Conservation (phyloP, 768 basidiomycete species). For the Paxillus ammoniavirescens region DNA sequence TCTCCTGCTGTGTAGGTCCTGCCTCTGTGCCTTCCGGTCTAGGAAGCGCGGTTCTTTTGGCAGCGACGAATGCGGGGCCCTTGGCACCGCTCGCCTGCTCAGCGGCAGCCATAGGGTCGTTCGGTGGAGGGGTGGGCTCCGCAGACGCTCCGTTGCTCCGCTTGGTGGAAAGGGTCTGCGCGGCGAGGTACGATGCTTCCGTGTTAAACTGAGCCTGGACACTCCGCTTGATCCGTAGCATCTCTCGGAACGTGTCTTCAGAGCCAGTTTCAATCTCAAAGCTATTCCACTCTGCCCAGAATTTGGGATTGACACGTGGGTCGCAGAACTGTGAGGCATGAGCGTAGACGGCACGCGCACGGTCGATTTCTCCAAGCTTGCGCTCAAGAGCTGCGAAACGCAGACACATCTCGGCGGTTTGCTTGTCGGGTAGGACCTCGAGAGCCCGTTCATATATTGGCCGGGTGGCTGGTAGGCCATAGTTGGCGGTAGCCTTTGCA, state of each 20-base stretch:
- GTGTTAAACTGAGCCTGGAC: constrained; percentile 99
- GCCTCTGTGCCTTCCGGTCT: constrained; percentile 39
- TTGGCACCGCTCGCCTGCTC: constrained; percentile 59
- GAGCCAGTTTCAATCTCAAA: constrained; percentile 99
- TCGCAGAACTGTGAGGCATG: constrained; percentile 99
- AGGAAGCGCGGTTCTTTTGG: constrained; percentile 51
- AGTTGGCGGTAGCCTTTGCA: constrained; percentile 94
- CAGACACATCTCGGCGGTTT: constrained; percentile 97
- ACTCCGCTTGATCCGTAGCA: constrained; percentile 94
- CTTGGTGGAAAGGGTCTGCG: constrained; percentile 77
- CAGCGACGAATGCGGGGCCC: constrained; percentile 77
- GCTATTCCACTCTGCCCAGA: constrained; percentile 96
- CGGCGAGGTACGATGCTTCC: constrained; percentile 89
- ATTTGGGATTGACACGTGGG: constrained; percentile 84
- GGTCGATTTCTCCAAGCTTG: constrained; percentile 98
- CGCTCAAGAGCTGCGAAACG: constrained; percentile 95
- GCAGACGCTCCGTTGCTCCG: constrained; percentile 50
- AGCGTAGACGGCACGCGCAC: constrained; percentile 93
- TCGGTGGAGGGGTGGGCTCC: constrained; percentile 40
- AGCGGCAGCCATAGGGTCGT: constrained; percentile 87
- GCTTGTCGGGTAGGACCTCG: constrained; percentile 87
- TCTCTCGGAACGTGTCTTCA: constrained; percentile 96
- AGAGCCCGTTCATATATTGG: constrained; percentile 96
- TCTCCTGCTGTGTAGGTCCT: constrained; percentile 24
- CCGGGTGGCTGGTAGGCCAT: constrained; percentile 92